Percentiles rank a stretch among this genome's conserved stretches.
phyloP scores from a whole-genome alignment of 2,329 filamentous ascomycete species.

The Diaporthe sp. region DNA sequence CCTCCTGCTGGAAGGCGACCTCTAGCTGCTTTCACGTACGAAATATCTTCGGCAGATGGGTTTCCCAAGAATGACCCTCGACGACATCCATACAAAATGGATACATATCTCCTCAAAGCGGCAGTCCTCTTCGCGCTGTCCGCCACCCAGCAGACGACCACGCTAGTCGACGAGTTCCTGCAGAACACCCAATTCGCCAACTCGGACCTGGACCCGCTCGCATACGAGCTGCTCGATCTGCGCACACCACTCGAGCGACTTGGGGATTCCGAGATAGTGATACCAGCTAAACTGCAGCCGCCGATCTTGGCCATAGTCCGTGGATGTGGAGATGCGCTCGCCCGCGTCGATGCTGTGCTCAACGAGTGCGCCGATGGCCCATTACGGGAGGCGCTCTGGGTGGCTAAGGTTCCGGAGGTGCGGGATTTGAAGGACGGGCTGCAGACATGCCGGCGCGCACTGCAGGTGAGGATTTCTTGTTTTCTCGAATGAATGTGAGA shows the following conservation, averaged over 20 bases:
- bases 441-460: constrained; percentile 35
- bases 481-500: background rate
- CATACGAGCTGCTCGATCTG: constrained; percentile 37
- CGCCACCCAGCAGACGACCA: constrained; percentile 26
- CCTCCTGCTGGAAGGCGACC: background rate
- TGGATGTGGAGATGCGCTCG: constrained; percentile 35
- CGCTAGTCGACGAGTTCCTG: constrained; percentile 30
- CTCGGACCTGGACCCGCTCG: constrained; percentile 30
- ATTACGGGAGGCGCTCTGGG: constrained; percentile 25
- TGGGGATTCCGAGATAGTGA: constrained; percentile 32
- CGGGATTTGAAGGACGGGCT: constrained; percentile 20
- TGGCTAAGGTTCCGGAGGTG: constrained; percentile 16
- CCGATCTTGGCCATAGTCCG: constrained; percentile 32
- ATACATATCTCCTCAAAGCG: constrained; percentile 32
- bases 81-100: background rate
- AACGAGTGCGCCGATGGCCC: constrained; percentile 15
- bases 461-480: constrained; percentile 7
- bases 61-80: background rate
- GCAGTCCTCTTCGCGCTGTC: constrained; percentile 34
- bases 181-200: constrained; percentile 21
- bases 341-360: constrained; percentile 33
- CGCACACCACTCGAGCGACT: constrained; percentile 32
- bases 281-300: constrained; percentile 29
- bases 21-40: background rate
- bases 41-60: background rate